Evolutionary conservation across 148 eudicot species (phyloP), one percentile per base, ranked within the genome.

Genomic region (Dianthus caryophyllus): DNA sequence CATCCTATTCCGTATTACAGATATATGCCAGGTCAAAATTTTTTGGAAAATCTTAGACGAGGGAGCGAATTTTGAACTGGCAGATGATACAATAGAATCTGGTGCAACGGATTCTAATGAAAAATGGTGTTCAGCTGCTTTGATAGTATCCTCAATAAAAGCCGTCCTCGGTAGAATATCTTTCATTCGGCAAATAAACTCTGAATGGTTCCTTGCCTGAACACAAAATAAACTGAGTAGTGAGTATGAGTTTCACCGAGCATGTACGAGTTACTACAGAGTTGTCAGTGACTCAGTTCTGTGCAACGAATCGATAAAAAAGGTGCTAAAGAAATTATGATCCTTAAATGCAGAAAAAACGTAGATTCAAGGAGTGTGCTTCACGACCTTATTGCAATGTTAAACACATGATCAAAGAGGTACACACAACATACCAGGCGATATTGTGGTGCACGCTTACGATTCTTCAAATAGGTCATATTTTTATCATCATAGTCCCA

Each of bases 131-230:
- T 75, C 84, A 39, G 76, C 66, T 55, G 93, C 86, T 38, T 76
- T 72, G 16, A 82, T 71, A 17, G 88, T 87, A 82, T 77, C 62
- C 29, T 71, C 84, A 24, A 89, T 84, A 69, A 91, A 91, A 36
- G 62, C 67, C 24, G 81, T 51, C 51, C 93, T 85, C 48, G 88
- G 69, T 51, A 91, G 30, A 67, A 83, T 71, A 67, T 89, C 97
- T 81, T 85, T 88, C 86, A 91, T 79, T 39, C 90, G 84, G 64
- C 93, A 91, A 31, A 88, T 76, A 44, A 89, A 91, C n/a, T 91
- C 93, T 70, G 81, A 70, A 69, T 91, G 97, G 61, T 76, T 67
- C 83, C 96, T 88, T 25, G 85, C 87, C 96, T 91, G 69, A 31
- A 67, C 68, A 69, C 21, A 47, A 76, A 61, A 36, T 29, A 21